Evolutionary conservation across 1,284 basidiomycete genomes (phyloP).

Genomic region (Mycena sp.): DNA sequence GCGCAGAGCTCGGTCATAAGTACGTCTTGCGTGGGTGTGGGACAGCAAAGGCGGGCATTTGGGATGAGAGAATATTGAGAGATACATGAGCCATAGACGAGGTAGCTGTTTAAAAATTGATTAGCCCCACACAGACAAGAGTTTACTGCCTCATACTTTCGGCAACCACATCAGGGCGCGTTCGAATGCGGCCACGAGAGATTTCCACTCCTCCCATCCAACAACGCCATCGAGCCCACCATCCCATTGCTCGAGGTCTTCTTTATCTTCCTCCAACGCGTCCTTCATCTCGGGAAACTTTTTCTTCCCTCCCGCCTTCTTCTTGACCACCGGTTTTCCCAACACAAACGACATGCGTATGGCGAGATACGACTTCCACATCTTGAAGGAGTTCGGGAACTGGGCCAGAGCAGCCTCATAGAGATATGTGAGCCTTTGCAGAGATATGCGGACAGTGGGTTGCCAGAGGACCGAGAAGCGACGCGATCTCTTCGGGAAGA

Average conservation of each 20-base stretch:
- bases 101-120: conserved; percentile 71
- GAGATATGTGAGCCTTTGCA: conserved; percentile 88
- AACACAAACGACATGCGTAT: conserved; percentile 89
- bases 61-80: conserved; percentile 91
- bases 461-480: conserved; percentile 78
- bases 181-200: conserved; percentile 89
- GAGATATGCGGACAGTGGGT: conserved; percentile 78
- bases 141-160: conserved; percentile 63
- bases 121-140: conserved; percentile 11
- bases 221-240: conserved; percentile 87
- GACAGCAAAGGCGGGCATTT: conserved; percentile 87
- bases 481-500: conserved; percentile 56
- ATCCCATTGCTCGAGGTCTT: conserved; percentile 84
- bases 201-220: conserved; percentile 96
- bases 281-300: conserved; percentile 91
- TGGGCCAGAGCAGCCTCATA: conserved; percentile 93
- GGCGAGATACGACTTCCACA: conserved; percentile 94
- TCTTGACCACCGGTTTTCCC: conserved; percentile 76
- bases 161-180: conserved; percentile 95
- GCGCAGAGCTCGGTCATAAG: conserved; percentile 94
- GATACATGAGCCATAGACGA: conserved; percentile 93
- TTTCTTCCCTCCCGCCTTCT: conserved; percentile 85
- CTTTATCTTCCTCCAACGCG: conserved; percentile 85
- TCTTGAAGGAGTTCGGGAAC: conserved; percentile 91
- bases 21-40: conserved; percentile 90